Evolutionary conservation across 1,284 basidiomycete species (phyloP).

Genomic region (Sanghuangporus weigelae): DNA sequence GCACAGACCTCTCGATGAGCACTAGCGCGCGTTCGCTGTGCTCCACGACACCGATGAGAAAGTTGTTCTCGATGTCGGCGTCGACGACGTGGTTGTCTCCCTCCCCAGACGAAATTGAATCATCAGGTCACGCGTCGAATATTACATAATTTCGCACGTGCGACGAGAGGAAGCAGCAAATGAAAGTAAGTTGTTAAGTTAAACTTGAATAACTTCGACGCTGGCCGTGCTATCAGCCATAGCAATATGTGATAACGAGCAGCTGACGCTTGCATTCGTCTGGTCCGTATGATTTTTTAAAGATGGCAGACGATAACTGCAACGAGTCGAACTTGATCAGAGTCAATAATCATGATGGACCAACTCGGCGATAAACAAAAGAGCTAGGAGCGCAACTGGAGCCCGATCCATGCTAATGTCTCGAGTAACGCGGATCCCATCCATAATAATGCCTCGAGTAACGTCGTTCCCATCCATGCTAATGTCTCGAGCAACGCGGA

Average conservation of each 20-base stretch:
- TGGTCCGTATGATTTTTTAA: too few relatives aligned
- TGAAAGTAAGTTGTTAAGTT: background rate
- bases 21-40: slow-evolving; percentile 44
- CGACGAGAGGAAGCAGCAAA: background rate
- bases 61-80: slow-evolving; percentile 39
- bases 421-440: too few relatives aligned
- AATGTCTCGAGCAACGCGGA: background rate
- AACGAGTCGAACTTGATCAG: too few relatives aligned
- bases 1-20: slow-evolving; percentile 77
- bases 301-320: too few relatives aligned
- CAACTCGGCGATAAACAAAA: too few relatives aligned
- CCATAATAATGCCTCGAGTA: too few relatives aligned
- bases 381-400: too few relatives aligned
- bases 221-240: too few relatives aligned
- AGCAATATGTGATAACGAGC: too few relatives aligned
- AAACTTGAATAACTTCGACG: background rate
- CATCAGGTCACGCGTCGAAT: background rate
- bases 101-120: background rate
- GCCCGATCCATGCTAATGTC: too few relatives aligned
- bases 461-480: background rate
- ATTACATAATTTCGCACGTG: background rate
- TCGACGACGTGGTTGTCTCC: background rate
- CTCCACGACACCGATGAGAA: slow-evolving; percentile 48
- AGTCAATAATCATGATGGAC: too few relatives aligned
- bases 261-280: too few relatives aligned